Evolutionary conservation across 2,329 filamentous ascomycete species (phyloP).

Genomic region (Colletotrichum orchidophilum): DNA sequence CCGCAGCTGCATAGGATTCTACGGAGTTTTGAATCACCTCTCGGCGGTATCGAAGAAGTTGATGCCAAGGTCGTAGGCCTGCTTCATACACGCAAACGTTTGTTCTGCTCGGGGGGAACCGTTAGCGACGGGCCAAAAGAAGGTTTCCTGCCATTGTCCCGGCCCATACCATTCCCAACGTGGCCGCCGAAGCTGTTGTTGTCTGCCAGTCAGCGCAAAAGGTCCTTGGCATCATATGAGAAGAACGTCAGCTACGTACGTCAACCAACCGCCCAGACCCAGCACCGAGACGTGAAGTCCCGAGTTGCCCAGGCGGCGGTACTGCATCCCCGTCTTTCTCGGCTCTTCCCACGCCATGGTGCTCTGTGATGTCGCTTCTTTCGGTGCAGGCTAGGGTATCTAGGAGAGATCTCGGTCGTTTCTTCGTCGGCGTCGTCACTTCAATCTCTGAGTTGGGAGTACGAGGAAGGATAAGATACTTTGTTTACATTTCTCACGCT

Average conservation of each 20-base stretch:
- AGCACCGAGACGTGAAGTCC: slow-evolving; percentile 75
- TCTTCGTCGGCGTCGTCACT: background rate
- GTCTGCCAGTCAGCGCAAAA: slow-evolving; percentile 16
- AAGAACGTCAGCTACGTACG: slow-evolving; percentile 39
- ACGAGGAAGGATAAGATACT: background rate
- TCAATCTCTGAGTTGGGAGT: background rate
- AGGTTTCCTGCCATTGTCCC: too few species aligned
- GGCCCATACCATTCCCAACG: slow-evolving; percentile 40
- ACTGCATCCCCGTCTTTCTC: slow-evolving; percentile 54
- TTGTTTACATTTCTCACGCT: background rate
- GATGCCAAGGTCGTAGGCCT: slow-evolving; percentile 67
- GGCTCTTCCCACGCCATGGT: slow-evolving; percentile 55
- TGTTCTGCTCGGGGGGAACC: slow-evolving; percentile 51
- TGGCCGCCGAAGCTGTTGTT: slow-evolving; percentile 40
- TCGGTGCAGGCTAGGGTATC: background rate
- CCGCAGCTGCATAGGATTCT: slow-evolving; percentile 39
- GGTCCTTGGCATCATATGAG: background rate
- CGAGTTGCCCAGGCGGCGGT: slow-evolving; percentile 56
- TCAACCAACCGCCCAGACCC: slow-evolving; percentile 72
- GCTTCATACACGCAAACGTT: slow-evolving; percentile 69
- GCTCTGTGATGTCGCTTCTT: background rate
- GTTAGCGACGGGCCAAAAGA: slow-evolving; percentile 3
- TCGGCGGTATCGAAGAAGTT: slow-evolving; percentile 74
- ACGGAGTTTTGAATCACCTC: slow-evolving; percentile 36
- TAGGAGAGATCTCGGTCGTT: background rate